Base-by-base conservation (phyloP, 768 basidiomycete genomes). In the Lactarius sp. region DNA sequence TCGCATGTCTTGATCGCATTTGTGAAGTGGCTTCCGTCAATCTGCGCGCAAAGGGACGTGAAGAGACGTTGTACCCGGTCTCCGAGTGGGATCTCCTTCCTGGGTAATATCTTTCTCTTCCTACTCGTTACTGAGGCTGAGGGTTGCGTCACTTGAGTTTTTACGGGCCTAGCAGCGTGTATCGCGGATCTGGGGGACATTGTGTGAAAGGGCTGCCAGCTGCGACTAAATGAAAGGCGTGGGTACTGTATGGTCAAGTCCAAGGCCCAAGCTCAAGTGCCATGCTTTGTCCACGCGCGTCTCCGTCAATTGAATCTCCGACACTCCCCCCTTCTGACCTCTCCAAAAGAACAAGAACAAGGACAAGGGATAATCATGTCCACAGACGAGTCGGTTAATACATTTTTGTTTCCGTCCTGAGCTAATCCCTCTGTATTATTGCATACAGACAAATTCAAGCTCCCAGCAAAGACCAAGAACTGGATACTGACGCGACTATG, bases 1-100 rank as follows among this genome's bases (percentile, higher is more conserved):
- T 93, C 88, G 78, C 92, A 94, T 66, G 94, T 94, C 81, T 87
- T 92, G 71, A 94, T 81, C 33, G 92, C 93, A 70, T 92, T 93
- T 50, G 77, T 75, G 71, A 92, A 87, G 75, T 94, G 86, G 1
- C 88, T 90, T n/a, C 88, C 92, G 66, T 95, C 92, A 69, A 95
- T 86, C 73, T 96, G 94, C 10, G 90, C 88, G 71, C 85, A 87
- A 4, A 97, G 76, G 44, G 90, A 89, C 54, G 83, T 85, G 75
- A 90, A 94, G 56, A 90, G 77, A 18, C 85, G 81, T 70, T 82
- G 85, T 56, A 81, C 66, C 47, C 74, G 69, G 56, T 77, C 77
- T 39, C 70, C 68, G 37, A 70, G 65, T 5, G 77, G 65, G 4
- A 75, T 64, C 1, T 74, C 71, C 53, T 72, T 69, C 61, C 75